Evolutionary conservation across 2,329 filamentous ascomycete genomes (phyloP).

Genomic region (Alternaria gaisen): DNA sequence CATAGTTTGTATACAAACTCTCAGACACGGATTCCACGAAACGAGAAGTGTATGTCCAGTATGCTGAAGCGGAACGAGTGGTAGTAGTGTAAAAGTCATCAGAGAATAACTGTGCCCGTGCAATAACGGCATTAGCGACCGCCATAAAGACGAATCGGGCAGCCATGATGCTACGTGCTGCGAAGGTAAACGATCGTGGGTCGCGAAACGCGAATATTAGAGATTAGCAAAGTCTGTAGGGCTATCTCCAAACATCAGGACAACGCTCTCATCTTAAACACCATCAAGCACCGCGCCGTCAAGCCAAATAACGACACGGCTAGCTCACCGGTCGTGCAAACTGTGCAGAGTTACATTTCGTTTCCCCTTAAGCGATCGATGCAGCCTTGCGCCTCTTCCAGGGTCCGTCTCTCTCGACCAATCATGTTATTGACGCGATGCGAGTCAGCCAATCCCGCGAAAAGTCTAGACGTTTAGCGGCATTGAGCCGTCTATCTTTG

Average conservation of each 20-base stretch:
- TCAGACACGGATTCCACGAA: constrained; percentile 27
- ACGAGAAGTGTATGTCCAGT: constrained; percentile 38
- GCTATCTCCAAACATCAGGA: constrained; percentile 21
- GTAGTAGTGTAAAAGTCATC: constrained; percentile 1
- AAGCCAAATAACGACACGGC: constrained; percentile 18
- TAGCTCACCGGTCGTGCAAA: constrained; percentile 32
- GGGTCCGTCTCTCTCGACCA: constrained; percentile 12
- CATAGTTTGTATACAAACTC: constrained; percentile 24
- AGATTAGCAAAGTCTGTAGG: constrained; percentile 18
- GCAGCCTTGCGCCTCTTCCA: constrained; percentile 28
- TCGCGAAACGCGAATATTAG: constrained; percentile 20
- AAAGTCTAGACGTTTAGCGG: constrained; percentile 25
- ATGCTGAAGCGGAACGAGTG: constrained; percentile 19
- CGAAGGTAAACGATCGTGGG: constrained; percentile 9
- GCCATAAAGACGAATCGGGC: constrained; percentile 21
- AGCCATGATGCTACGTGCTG: constrained; percentile 25
- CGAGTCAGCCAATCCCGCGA: constrained; percentile 11
- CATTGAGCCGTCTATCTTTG: constrained; percentile 31
- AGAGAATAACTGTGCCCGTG: constrained; percentile 20
- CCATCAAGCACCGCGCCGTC: constrained; percentile 20
- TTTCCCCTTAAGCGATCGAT: constrained; percentile 26
- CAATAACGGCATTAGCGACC: constrained; percentile 21
- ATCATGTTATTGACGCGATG: constrained; percentile 20
- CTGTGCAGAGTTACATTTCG: constrained; percentile 27
- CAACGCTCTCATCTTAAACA: constrained; percentile 33